Base-by-base conservation (phyloP, 495 filamentous ascomycete species). In the Penicillium manginii region DNA sequence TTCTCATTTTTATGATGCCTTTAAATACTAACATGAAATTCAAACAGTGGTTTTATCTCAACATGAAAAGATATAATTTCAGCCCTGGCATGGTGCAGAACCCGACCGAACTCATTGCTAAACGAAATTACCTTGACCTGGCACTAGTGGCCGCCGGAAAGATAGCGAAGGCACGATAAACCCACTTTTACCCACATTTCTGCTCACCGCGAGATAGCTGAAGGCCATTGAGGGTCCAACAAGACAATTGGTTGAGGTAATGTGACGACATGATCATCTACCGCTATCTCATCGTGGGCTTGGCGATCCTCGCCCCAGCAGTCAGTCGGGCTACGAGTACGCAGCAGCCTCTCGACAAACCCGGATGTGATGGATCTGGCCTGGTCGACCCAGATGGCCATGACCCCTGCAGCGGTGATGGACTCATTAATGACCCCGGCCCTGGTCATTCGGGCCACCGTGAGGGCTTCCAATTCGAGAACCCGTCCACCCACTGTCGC, bases 381-480 rank as follows among this genome's bases (percentile, higher is more conserved):
- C 39, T 68, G 31, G 58, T 63, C 18, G 65, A 68, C 45, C 67
- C 67, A 6, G 59, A 62, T 23, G 57, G 61, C n/a, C 54, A 60
- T 19, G 59, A 59, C n/a, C 52, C 56, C 35, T 70, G 67, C 43
- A 70, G 67, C 51, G 65, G 67, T 33, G 54, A 67, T 50, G 65
- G 67, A 9, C 18, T 70, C 47, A 52, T 67, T 17, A 43, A 62
- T 43, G 61, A 61, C 21, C 45, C 45, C 10, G 14, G 2, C 9
- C 33, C 64, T 64, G 9, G 45, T 54, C 11, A 60, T 62, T 11
- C 54, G 47, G 33, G 55, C 18, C 45, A 62, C 42, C 59, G 72
- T 4, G 71, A 71, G 42, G 69, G 71, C 14, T 76, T 76, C 60
- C 39, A 50, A 23, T 76, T 74, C 54, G 67, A 76, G 45, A 73